Conservation (phyloP, 1,284 basidiomycete species). For the Leccinum fuscescens region DNA sequence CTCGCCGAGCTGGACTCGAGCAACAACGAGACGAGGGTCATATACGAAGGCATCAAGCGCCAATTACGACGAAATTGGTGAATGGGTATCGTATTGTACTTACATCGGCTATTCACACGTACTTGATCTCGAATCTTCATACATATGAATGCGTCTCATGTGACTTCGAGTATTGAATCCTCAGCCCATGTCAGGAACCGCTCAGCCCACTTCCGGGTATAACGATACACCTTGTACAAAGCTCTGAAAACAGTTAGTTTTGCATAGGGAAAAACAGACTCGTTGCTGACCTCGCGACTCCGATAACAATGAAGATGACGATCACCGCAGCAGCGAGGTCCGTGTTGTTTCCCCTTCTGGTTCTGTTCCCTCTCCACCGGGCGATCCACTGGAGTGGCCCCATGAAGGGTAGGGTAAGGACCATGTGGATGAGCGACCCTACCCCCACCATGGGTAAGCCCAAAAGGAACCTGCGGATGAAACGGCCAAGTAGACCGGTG, state of each 20-base stretch:
- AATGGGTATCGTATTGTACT: constrained; percentile 10
- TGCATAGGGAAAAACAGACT: background rate
- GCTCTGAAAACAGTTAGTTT: constrained; percentile 44
- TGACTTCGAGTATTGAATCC: constrained; percentile 76
- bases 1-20: constrained; percentile 61
- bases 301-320: constrained; percentile 58
- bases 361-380: constrained; percentile 55
- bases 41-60: constrained; percentile 68
- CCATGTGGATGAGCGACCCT: constrained; percentile 69
- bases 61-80: constrained; percentile 67
- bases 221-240: constrained; percentile 62
- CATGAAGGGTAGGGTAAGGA: constrained; percentile 58
- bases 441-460: constrained; percentile 76
- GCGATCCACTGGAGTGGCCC: constrained; percentile 66
- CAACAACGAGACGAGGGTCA: constrained; percentile 55
- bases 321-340: constrained; percentile 67
- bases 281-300: constrained; percentile 55
- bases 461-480: constrained; percentile 66
- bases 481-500: constrained; percentile 46
- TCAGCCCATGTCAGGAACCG: constrained; percentile 68
- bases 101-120: constrained; percentile 18
- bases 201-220: constrained; percentile 59
- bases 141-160: constrained; percentile 30
- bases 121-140: constrained; percentile 11
- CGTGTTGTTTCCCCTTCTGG: constrained; percentile 49